Percentiles rank a stretch among this genome's conserved stretches.
Evolutionary conservation across 257 asterid species (phyloP).

Genomic region (Capsicum chinense): DNA sequence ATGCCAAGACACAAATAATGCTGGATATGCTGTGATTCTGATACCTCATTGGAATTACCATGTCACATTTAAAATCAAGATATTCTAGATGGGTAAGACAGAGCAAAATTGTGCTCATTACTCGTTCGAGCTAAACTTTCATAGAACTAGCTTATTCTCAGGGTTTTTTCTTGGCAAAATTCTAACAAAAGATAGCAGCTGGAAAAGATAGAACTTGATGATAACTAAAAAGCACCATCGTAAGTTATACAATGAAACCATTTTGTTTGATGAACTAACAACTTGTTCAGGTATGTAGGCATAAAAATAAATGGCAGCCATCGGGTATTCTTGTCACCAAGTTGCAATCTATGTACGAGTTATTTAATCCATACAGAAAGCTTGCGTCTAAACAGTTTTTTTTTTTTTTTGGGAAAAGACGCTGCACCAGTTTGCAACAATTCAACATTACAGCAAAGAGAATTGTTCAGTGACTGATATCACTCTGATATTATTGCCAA

Average conservation of each 20-base stretch:
- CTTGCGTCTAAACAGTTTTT: background rate
- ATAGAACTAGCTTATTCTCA: conserved; percentile 3
- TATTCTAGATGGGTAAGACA: background rate
- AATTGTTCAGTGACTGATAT: background rate
- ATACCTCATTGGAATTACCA: background rate
- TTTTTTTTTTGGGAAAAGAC: background rate
- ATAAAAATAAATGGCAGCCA: background rate
- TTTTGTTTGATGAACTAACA: background rate
- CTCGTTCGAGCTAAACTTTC: background rate
- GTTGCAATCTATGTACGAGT: background rate
- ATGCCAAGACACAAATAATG: background rate
- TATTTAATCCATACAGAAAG: background rate
- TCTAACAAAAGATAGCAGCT: background rate
- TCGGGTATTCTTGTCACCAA: background rate
- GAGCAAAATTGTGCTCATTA: background rate
- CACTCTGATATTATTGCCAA: background rate
- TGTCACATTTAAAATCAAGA: background rate
- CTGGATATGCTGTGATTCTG: background rate
- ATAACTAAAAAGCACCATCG: background rate
- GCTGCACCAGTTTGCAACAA: background rate
- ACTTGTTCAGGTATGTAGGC: background rate
- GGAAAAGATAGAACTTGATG: background rate
- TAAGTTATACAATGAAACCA: background rate
- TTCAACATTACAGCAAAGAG: background rate
- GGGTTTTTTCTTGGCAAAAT: background rate